Evolutionary conservation across 2,329 filamentous ascomycete genomes (phyloP).

Genomic region (Fusarium anguioides): DNA sequence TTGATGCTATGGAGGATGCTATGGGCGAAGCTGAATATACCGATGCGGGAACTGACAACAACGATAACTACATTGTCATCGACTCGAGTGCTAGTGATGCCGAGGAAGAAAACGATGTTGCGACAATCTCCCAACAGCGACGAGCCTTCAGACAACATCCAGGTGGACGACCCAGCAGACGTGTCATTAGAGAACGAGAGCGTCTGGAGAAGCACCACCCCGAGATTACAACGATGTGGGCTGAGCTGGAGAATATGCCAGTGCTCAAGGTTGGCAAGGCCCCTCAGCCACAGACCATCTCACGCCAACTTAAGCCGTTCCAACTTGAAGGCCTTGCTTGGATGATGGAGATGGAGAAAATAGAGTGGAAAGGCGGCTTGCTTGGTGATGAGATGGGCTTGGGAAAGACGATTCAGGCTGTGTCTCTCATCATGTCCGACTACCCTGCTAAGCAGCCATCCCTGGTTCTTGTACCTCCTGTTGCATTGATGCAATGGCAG

Average conservation of each 20-base stretch:
- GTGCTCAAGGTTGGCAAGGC: conserved; percentile 67
- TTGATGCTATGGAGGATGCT: not conserved
- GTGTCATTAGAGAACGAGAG: conserved; percentile 62
- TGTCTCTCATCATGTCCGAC: conserved; percentile 98
- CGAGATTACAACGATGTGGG: conserved; percentile 86
- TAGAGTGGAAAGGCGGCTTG: conserved; percentile 86
- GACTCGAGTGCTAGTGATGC: conserved; percentile 37
- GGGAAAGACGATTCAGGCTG: conserved; percentile 98
- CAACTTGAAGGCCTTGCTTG: conserved; percentile 93
- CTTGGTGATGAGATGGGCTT: conserved; percentile 99
- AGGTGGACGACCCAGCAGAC: conserved; percentile 39
- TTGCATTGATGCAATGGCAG: conserved; percentile 96
- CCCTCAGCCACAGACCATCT: conserved; percentile 74
- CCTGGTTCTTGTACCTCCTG: conserved; percentile 89
- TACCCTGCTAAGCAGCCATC: conserved; percentile 86
- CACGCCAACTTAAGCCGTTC: conserved; percentile 87
- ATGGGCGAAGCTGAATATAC: not conserved
- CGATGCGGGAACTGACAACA: not conserved
- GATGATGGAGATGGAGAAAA: conserved; percentile 92
- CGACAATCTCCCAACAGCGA: conserved; percentile 42
- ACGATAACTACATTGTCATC: not conserved
- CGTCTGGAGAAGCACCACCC: conserved; percentile 83
- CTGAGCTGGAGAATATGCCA: conserved; percentile 74
- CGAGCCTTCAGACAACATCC: conserved; percentile 51
- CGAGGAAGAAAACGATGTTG: conserved; percentile 28